Evolutionary conservation across 305 asterid species (phyloP).

Genomic region (Rubia occidens): DNA sequence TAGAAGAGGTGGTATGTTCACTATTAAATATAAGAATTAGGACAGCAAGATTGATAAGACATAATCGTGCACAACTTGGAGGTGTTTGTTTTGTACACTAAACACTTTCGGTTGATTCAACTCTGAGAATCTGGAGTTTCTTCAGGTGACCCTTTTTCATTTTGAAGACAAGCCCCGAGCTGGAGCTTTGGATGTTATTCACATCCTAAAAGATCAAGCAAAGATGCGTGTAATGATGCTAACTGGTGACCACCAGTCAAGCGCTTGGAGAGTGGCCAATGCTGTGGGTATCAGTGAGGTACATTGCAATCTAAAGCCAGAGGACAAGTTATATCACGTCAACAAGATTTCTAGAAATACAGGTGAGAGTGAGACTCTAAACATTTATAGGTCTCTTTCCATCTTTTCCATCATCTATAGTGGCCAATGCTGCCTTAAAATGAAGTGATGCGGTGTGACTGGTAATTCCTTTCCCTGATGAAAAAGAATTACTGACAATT

Average conservation of each 20-base stretch:
- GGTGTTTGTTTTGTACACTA: not conserved
- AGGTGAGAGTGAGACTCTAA: constrained; percentile 41
- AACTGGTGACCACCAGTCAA: constrained; percentile 92
- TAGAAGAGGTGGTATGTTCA: not conserved
- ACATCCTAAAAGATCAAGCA: constrained; percentile 56
- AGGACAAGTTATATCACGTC: constrained; percentile 90
- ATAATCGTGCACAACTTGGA: not conserved
- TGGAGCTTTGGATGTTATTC: constrained; percentile 61
- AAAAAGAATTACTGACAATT: not conserved
- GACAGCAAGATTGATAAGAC: not conserved
- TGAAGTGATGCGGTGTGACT: not conserved
- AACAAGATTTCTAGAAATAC: constrained; percentile 73
- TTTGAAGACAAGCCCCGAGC: constrained; percentile 82
- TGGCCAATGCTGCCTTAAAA: not conserved
- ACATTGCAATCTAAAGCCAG: constrained; percentile 81
- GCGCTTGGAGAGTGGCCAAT: constrained; percentile 91
- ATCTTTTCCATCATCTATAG: not conserved
- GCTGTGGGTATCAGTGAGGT: constrained; percentile 88
- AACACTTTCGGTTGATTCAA: not conserved
- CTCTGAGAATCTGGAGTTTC: constrained; percentile 5
- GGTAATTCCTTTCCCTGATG: not conserved
- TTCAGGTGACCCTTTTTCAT: constrained; percentile 90
- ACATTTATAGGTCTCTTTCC: constrained; percentile 7
- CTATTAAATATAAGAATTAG: not conserved
- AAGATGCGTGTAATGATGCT: constrained; percentile 81